Base-by-base conservation (phyloP, 1,284 basidiomycete species). In the Heterobasidion irregulare region DNA sequence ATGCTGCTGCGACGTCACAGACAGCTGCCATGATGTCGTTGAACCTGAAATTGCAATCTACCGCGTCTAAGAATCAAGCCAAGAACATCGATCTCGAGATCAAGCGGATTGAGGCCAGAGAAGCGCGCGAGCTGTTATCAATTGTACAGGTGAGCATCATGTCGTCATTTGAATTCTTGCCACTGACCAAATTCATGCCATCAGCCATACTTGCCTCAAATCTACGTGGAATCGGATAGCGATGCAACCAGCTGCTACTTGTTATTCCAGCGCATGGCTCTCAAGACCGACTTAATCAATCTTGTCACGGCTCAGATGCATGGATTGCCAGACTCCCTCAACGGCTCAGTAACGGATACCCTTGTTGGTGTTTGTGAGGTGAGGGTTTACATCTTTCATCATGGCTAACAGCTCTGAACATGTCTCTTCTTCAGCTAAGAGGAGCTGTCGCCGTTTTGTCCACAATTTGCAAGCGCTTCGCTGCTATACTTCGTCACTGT, bases 311-410 rank as follows among this genome's bases (percentile, higher is more conserved):
- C 88, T 4, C 85, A 92, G 61, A 79, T 82, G 8, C 89, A 97
- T 63, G 82, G 83, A 36, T 72, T 98, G 16, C 92, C 92, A 0
- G 89, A 93, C 36, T 82, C 88, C 1, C 79, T 97, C 34, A 89
- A 88, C 62, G 85, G 84, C 0, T 76, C 82, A 35, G 86, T 93
- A 1, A 85, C 91, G 0, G 93, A 95, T 56, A 76, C 80, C 0
- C 77, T 96, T 3, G 91, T 96, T 13, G 89, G 91, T 34, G 84
- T 94, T 49, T 97, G 94, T 69, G 94, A 97, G 76, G 88, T 93
- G 55, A 45, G 78, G 64, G n/a, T 16, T 16, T n/a, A 32, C 19
- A 9, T 54, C 18, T 26, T 16, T 52, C 41, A 49, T 26, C 52
- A 35, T 56, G 10, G 36, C 15, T 26, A 34, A 56, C 35, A 35